Evolutionary conservation across 805 yeast genomes (phyloP), one percentile per base, ranked within the genome.

Genomic region (Ogataea pignaliae): DNA sequence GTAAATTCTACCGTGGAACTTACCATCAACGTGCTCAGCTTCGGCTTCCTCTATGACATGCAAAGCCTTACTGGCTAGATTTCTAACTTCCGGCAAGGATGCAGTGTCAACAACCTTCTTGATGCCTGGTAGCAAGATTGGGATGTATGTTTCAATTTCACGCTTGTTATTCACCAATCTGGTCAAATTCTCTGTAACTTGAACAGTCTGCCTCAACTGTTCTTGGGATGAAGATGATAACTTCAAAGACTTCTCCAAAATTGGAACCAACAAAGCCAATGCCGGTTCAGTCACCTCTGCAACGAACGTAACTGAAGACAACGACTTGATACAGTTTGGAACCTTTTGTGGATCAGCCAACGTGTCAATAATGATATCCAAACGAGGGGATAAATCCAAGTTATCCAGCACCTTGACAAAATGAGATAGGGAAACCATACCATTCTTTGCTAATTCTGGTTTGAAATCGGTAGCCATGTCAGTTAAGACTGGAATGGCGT

Each of bases 201-300:
- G 88, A 53, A 91, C 97, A 7, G 98, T 87, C 70, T 90, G 97
- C 71, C 99, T 87, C 56, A 93, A 77, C 66, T 91, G 95, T 63
- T 91, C 98, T 70, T 93, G 97, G 15, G 97, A 85, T 3, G 95
- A 84, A 1, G 96, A 83, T 34, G 91, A 79, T 71, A 85, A 79
- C 58, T 84, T 85, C 59, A 91, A 74, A 2, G 98, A 91, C 64
- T 90, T 88, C 62, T 81, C 89, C 58, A 91, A 77, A 53, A 90
- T 90, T 38, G 99, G 99, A 37, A 88, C 97, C 59, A 91, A 73
- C 45, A 91, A 69, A 9, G 98, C 79, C 55, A 91, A 73, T 3
- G 95, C 95, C 5, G 98, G 95, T 70, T 90, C 98, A 13, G 97
- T 93, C 51, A 91, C 99, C 71, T 93, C 99, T 38, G 99, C 96